These are phyloP conservation scores for Coemansia biformis DNA, from an alignment of 192 early-diverging fungal species.

Conservation along the genomic window DNA sequence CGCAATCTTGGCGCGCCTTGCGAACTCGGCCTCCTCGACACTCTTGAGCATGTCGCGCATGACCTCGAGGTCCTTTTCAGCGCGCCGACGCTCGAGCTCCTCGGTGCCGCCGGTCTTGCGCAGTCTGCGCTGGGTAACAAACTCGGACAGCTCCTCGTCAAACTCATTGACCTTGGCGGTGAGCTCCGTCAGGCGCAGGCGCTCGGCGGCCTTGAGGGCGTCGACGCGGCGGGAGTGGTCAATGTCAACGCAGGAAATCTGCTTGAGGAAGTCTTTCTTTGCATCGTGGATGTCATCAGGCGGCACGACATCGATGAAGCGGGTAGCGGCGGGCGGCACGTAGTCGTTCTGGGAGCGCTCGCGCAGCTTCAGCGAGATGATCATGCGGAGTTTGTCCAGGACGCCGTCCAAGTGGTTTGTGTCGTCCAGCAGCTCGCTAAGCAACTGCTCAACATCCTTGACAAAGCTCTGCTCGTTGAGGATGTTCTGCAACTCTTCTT, in stretches of 20 bases:
- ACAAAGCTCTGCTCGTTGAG: slow-evolving; percentile 74
- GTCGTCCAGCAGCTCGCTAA: slow-evolving; percentile 67
- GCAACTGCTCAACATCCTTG: slow-evolving; percentile 69
- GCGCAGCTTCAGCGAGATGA: slow-evolving; percentile 49
- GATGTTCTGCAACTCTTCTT: slow-evolving; percentile 75
- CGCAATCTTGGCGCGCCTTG: slow-evolving; percentile 35
- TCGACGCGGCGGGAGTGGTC: slow-evolving; percentile 60
- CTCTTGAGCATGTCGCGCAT: slow-evolving; percentile 53
- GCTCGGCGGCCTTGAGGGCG: slow-evolving; percentile 63
- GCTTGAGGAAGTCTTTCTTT: slow-evolving; percentile 61
- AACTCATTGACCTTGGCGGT: slow-evolving; percentile 70
- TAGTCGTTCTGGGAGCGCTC: slow-evolving; percentile 44
- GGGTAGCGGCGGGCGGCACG: slow-evolving; percentile 23
- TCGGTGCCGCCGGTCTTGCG: slow-evolving; percentile 72
- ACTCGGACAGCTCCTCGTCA: slow-evolving; percentile 63
- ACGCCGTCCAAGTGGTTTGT: slow-evolving; percentile 55
- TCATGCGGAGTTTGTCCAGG: slow-evolving; percentile 59
- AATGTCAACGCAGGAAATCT: slow-evolving; percentile 63
- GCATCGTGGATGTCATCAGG: slow-evolving; percentile 60
- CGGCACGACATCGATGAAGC: slow-evolving; percentile 53
- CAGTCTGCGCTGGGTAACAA: slow-evolving; percentile 60
- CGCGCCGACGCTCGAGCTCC: slow-evolving; percentile 63
- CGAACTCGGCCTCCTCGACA: slow-evolving; percentile 41
- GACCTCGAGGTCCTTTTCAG: slow-evolving; percentile 62
- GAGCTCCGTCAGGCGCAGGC: slow-evolving; percentile 60